Evolutionary conservation across 768 basidiomycete genomes (phyloP).

Genomic region (Sporobolomyces roseus): DNA sequence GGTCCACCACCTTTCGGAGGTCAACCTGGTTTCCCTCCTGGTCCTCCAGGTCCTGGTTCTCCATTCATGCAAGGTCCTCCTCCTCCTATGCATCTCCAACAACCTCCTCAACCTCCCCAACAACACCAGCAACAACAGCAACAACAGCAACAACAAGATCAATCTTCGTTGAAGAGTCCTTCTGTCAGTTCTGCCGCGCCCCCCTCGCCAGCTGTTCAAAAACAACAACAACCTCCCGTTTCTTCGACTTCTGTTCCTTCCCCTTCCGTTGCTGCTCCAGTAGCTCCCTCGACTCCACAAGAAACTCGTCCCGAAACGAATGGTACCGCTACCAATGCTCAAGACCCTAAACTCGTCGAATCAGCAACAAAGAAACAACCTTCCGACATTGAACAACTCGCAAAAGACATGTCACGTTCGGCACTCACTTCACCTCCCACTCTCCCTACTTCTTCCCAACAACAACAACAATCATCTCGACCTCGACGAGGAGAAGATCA

Average conservation of each 20-base stretch:
- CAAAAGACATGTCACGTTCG: constrained; percentile 35
- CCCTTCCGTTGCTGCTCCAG: not conserved
- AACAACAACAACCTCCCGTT: constrained; percentile 17
- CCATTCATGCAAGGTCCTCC: constrained; percentile 17
- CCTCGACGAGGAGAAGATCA: constrained; percentile 19
- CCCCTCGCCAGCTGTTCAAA: constrained; percentile 4
- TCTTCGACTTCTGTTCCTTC: not conserved
- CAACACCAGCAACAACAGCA: not conserved
- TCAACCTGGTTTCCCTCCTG: constrained; percentile 7
- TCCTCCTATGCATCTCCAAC: constrained; percentile 8
- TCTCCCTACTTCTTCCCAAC: not conserved
- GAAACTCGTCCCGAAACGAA: constrained; percentile 29
- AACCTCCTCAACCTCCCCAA: not conserved
- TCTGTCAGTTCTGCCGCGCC: not conserved
- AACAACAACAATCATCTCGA: constrained; percentile 1
- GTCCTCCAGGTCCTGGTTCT: constrained; percentile 17
- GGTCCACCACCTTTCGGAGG: constrained; percentile 20
- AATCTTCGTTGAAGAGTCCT: constrained; percentile 12
- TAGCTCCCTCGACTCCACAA: constrained; percentile 11
- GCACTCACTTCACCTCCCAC: not conserved
- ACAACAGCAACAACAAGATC: constrained; percentile 1
- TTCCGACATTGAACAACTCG: constrained; percentile 39
- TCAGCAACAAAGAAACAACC: not conserved
- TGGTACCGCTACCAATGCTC: not conserved
- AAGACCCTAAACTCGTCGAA: not conserved